Base-by-base conservation (phyloP, 1,139 yeast species). In the Taphrina communis region DNA sequence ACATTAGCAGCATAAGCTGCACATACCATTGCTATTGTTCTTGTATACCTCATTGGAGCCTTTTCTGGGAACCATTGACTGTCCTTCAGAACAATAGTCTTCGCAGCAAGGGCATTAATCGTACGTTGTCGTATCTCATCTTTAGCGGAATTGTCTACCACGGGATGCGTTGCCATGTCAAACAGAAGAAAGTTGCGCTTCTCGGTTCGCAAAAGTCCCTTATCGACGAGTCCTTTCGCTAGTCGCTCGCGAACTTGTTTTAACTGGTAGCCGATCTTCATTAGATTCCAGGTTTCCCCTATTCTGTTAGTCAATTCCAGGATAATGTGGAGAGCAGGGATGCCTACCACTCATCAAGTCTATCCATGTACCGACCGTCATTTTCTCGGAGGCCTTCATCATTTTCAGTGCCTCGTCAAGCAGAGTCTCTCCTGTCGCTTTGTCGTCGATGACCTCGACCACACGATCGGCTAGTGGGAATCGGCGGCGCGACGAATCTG, bases 91-190 rank as follows among this genome's bases (percentile, higher is more conserved):
- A 80, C 82, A 72, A 83, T 79, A 66, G 89, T 90, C 78, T 97
- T 85, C 59, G 88, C 82, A 11, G 90, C 86, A 73, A 94, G 82
- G 70, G 91, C 78, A 66, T 85, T 83, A 72, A 93, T 82, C 46
- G 91, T 85, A 75, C 98, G 85, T 73, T 86, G 84, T 72, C 88
- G 86, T 65, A 86, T 82, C 70, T 91, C 87, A 73, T 89, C 89
- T 78, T 92, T 95, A 75, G 96, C 90, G 60, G 89, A 84, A 69
- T 88, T 81, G 79, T 94, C 99, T 51, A 95, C 89, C 14, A 94
- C 86, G 3, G 99, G 99, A 78, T 95, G 99, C 7, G 99, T 95
- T 35, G 99, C 97, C 97, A 94, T 94, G 79, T 94, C 99, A 75
- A 94, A 94, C 70, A 94, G 82, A 76, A 95, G 87, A 78, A 94